A percentile compares a stretch with the other conserved stretches of the same genome.
phyloP scores from a whole-genome alignment of 2,329 filamentous ascomycete species.

The Chaetoscypha palmicola region DNA sequence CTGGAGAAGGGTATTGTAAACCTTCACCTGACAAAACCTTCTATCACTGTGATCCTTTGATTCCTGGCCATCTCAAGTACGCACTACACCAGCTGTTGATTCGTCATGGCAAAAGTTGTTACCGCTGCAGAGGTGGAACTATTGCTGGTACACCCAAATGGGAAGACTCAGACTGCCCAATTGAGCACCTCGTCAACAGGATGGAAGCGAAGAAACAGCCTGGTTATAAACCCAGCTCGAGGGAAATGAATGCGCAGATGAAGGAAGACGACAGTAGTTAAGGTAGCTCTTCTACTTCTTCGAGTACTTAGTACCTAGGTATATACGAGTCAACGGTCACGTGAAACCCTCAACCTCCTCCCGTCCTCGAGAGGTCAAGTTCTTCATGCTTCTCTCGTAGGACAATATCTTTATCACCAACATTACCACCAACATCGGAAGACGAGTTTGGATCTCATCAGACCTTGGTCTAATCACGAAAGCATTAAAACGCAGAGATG shows the following conservation, averaged over 20 bases:
- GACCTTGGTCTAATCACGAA: no score
- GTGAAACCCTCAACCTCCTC: no score
- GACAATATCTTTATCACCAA: no score
- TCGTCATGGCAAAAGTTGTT: slow-evolving; percentile 44
- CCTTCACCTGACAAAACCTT: slow-evolving; percentile 42
- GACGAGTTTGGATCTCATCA: no score
- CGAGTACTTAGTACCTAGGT: no score
- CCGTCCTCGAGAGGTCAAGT: no score
- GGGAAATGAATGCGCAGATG: neutral
- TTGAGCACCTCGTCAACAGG: slow-evolving; percentile 54
- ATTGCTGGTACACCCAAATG: slow-evolving; percentile 54
- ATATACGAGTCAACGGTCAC: no score
- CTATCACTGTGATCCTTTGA: slow-evolving; percentile 44
- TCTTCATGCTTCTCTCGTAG: no score
- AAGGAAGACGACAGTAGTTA: slow-evolving; percentile 6
- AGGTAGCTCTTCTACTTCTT: no score
- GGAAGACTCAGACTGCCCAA: slow-evolving; percentile 51
- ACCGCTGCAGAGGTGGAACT: slow-evolving; percentile 43
- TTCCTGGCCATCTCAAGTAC: slow-evolving; percentile 49
- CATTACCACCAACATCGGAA: no score
- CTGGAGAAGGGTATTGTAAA: slow-evolving; percentile 18
- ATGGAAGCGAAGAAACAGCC: slow-evolving; percentile 44
- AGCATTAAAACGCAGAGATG: no score
- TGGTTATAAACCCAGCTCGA: slow-evolving; percentile 5
- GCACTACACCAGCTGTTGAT: slow-evolving; percentile 49